These are phyloP conservation scores for Periconia digitata DNA, from an alignment of 2,329 filamentous ascomycete genomes.

Conservation along the genomic window DNA sequence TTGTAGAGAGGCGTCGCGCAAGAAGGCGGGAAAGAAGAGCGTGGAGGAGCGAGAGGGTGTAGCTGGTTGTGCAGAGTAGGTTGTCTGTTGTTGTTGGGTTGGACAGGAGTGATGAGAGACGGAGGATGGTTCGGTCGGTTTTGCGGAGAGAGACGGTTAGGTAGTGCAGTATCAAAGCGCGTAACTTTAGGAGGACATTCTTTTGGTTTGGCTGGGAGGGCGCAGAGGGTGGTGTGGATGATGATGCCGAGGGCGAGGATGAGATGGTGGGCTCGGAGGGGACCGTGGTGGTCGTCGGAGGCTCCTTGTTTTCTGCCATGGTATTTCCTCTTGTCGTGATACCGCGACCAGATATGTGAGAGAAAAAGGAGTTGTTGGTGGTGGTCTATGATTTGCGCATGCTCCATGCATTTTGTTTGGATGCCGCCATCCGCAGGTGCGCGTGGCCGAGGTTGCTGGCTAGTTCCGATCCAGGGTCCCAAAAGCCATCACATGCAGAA, in stretches of 20 bases:
- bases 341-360: too few relatives aligned
- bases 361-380: too few relatives aligned
- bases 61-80: slow-evolving; percentile 47
- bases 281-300: slow-evolving; percentile 23
- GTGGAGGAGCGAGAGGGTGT: slow-evolving; percentile 47
- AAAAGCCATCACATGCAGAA: neutral
- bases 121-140: slow-evolving; percentile 36
- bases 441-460: neutral
- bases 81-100: slow-evolving; percentile 45
- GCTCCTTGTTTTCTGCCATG: slow-evolving; percentile 17
- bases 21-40: slow-evolving; percentile 44
- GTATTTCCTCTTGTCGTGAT: too few relatives aligned
- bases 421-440: too few relatives aligned
- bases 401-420: too few relatives aligned
- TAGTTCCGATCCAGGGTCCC: neutral
- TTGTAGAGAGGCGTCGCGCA: slow-evolving; percentile 31
- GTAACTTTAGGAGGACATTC: slow-evolving; percentile 15
- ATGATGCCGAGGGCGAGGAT: slow-evolving; percentile 6
- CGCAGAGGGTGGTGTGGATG: slow-evolving; percentile 10
- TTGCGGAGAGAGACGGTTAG: slow-evolving; percentile 17
- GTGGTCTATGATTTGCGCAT: too few relatives aligned
- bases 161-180: slow-evolving; percentile 6
- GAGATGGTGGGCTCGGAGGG: slow-evolving; percentile 19
- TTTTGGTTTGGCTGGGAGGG: slow-evolving; percentile 9
- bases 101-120: slow-evolving; percentile 42